These are phyloP conservation scores for Mycosarcoma maydis DNA, from an alignment of 1,284 basidiomycete species.

Conservation along the genomic window DNA sequence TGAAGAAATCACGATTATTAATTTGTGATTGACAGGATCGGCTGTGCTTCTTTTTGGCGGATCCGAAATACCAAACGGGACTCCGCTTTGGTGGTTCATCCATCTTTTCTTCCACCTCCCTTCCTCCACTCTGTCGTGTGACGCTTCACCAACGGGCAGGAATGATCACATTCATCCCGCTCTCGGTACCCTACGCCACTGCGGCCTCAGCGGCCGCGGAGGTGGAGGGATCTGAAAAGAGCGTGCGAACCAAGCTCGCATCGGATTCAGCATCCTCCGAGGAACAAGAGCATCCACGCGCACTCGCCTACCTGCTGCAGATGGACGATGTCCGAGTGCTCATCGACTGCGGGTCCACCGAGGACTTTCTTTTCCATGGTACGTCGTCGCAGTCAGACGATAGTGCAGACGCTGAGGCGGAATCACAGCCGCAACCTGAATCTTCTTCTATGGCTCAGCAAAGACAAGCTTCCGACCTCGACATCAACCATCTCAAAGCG, in stretches of 20 bases:
- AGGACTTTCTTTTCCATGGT: slow-evolving; percentile 55
- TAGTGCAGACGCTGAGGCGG: neutral
- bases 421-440: slow-evolving; percentile 14
- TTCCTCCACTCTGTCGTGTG: neutral
- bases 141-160: neutral
- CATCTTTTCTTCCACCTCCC: neutral
- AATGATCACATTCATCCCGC: slow-evolving; percentile 59
- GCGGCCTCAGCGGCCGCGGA: slow-evolving; percentile 1
- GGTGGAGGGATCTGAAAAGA: slow-evolving; percentile 6
- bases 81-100: neutral
- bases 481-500: slow-evolving; percentile 28
- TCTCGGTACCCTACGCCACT: slow-evolving; percentile 52
- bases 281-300: slow-evolving; percentile 55
- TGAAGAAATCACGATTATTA: too few species aligned
- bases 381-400: neutral
- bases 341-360: slow-evolving; percentile 81
- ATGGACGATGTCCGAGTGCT: slow-evolving; percentile 93
- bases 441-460: slow-evolving; percentile 46
- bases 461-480: slow-evolving; percentile 24
- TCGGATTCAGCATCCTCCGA: slow-evolving; percentile 5
- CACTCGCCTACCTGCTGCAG: slow-evolving; percentile 79
- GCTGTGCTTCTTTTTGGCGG: neutral
- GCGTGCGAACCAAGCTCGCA: slow-evolving; percentile 38
- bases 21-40: too few species aligned
- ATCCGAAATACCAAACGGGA: too few species aligned